A percentile compares a stretch with the other conserved stretches of the same genome.
Evolutionary conservation across 1,284 basidiomycete species (phyloP).

Genomic region (Tilletia horrida): DNA sequence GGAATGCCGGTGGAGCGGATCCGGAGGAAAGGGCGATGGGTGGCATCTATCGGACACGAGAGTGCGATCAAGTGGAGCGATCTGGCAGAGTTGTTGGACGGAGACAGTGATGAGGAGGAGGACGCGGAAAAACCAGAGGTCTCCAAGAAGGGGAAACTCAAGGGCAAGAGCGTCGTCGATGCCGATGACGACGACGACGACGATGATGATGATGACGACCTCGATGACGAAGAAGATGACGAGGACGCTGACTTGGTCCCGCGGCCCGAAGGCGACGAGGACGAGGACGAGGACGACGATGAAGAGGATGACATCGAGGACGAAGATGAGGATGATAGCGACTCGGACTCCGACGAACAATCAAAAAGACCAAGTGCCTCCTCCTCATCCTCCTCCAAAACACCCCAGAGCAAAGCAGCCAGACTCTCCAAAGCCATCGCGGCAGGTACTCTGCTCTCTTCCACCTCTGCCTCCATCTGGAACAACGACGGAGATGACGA

Average conservation of each 20-base stretch:
- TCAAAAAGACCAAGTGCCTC: background rate
- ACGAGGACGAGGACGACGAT: background rate
- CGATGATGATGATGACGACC: conserved; percentile 17
- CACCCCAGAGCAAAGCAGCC: conserved; percentile 12
- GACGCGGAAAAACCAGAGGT: conserved; percentile 16
- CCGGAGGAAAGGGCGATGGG: conserved; percentile 68
- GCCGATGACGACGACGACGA: conserved; percentile 17
- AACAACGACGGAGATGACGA: background rate
- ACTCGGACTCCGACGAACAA: conserved; percentile 3
- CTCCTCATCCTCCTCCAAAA: background rate
- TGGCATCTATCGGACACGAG: conserved; percentile 91
- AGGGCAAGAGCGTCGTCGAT: conserved; percentile 19
- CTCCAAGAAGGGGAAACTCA: conserved; percentile 25
- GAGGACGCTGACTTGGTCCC: background rate
- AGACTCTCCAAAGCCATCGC: background rate
- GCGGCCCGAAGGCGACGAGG: background rate
- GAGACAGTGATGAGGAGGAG: conserved; percentile 41
- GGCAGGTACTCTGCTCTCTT: background rate
- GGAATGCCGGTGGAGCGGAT: conserved; percentile 80
- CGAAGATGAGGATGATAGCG: background rate
- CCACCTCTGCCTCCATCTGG: background rate
- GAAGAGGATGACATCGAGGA: too few species aligned
- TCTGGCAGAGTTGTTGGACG: conserved; percentile 65
- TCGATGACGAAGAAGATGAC: conserved; percentile 18
- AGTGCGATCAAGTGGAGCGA: conserved; percentile 80